Conservation (phyloP, 306 rosid species). For the Dalbergia oliveri region DNA sequence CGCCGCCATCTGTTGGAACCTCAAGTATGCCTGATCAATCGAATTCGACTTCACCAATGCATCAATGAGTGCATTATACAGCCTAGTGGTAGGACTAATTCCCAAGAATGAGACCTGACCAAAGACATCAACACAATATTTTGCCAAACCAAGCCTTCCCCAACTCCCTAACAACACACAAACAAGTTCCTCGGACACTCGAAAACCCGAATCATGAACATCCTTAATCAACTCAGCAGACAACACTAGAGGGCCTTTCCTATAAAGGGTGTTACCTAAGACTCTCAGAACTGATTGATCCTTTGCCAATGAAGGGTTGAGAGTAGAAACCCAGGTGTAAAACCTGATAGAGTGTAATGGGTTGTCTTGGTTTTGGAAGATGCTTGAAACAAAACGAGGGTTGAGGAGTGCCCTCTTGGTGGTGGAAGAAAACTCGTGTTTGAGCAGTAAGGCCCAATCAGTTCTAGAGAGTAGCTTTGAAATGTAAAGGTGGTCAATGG, state of each 20-base stretch:
- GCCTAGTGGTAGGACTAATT: slow-evolving; percentile 69
- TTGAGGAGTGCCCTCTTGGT: slow-evolving; percentile 54
- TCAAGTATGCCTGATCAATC: slow-evolving; percentile 81
- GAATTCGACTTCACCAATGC: slow-evolving; percentile 87
- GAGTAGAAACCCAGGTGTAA: slow-evolving; percentile 72
- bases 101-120: slow-evolving; percentile 74
- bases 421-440: slow-evolving; percentile 55
- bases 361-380: slow-evolving; percentile 73
- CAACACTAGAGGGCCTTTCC: slow-evolving; percentile 72
- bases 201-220: slow-evolving; percentile 60
- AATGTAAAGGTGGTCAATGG: slow-evolving; percentile 61
- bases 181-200: slow-evolving; percentile 66
- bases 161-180: slow-evolving; percentile 77
- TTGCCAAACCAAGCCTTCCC: slow-evolving; percentile 89
- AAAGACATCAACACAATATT: slow-evolving; percentile 73
- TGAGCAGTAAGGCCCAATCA: slow-evolving; percentile 72
- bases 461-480: slow-evolving; percentile 62
- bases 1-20: slow-evolving; percentile 78
- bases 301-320: slow-evolving; percentile 56
- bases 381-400: slow-evolving; percentile 60
- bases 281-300: slow-evolving; percentile 58
- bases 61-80: slow-evolving; percentile 86
- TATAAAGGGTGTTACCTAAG: slow-evolving; percentile 49
- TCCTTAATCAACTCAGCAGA: slow-evolving; percentile 71
- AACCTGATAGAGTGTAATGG: slow-evolving; percentile 66